These are phyloP conservation scores for Phaeosphaeria sp. DNA, from an alignment of 2,329 filamentous ascomycete genomes.

Conservation along the genomic window DNA sequence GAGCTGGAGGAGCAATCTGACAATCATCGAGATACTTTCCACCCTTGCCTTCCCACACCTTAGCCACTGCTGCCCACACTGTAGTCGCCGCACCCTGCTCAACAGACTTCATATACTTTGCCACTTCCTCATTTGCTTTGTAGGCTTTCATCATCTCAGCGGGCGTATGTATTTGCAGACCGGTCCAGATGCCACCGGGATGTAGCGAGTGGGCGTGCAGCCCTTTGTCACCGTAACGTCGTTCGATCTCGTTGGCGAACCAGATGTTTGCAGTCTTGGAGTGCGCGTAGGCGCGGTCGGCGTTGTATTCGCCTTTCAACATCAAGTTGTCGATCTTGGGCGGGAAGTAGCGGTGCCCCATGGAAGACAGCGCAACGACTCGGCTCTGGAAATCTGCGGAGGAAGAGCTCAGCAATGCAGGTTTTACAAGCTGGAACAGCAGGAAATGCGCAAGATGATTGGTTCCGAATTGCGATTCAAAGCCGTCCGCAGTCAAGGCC, in stretches of 20 bases:
- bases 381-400: conserved; percentile 50
- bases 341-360: conserved; percentile 8
- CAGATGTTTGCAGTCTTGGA: conserved; percentile 61
- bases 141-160: conserved; percentile 3
- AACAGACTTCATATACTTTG: conserved; percentile 31
- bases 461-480: conserved; percentile 59
- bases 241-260: conserved; percentile 59
- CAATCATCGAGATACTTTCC: conserved; percentile 44
- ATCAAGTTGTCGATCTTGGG: conserved; percentile 47
- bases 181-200: conserved; percentile 52
- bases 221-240: conserved; percentile 53
- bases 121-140: conserved; percentile 16
- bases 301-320: conserved; percentile 49
- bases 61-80: conserved; percentile 43
- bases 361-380: conserved; percentile 56
- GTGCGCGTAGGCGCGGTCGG: conserved; percentile 54
- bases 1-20: conserved; percentile 17
- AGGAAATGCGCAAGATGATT: conserved; percentile 64
- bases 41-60: conserved; percentile 43
- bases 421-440: conserved; percentile 58
- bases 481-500: conserved; percentile 42
- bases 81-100: conserved; percentile 51
- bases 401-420: conserved; percentile 49
- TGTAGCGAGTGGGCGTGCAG: conserved; percentile 55
- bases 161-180: conserved; percentile 13